Evolutionary conservation across 2,329 filamentous ascomycete genomes (phyloP).

Genomic region (Fusarium xyrophilum): DNA sequence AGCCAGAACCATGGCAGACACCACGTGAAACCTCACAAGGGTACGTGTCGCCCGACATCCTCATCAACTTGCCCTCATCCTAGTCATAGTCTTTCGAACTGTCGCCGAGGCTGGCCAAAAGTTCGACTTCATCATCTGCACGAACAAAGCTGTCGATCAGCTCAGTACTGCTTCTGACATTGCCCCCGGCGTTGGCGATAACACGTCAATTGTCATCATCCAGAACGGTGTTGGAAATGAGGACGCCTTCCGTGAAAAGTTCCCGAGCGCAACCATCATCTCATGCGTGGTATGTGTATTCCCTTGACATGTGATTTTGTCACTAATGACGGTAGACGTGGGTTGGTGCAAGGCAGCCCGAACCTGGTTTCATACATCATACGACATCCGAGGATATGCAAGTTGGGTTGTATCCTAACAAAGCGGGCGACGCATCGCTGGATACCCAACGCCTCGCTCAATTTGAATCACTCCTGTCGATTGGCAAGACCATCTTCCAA

Average conservation of each 20-base stretch:
- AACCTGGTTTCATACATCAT: constrained; percentile 58
- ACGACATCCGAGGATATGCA: constrained; percentile 61
- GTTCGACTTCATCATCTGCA: constrained; percentile 36
- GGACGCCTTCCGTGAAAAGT: constrained; percentile 56
- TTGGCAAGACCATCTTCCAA: constrained; percentile 54
- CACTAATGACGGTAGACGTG: constrained; percentile 48
- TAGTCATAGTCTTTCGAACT: constrained; percentile 8
- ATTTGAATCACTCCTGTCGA: constrained; percentile 51
- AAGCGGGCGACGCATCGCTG: constrained; percentile 25
- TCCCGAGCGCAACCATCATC: constrained; percentile 60
- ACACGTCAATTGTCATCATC: constrained; percentile 63
- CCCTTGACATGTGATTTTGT: neutral
- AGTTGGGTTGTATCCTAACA: constrained; percentile 59
- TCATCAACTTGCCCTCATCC: neutral
- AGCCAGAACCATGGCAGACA: constrained; percentile 64
- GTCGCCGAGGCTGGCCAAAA: constrained; percentile 14
- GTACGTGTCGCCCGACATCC: constrained; percentile 29
- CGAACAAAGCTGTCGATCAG: constrained; percentile 36
- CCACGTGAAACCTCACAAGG: constrained; percentile 54
- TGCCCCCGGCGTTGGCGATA: constrained; percentile 46
- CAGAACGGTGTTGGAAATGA: constrained; percentile 70
- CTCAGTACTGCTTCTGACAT: constrained; percentile 30
- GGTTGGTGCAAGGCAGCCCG: constrained; percentile 59
- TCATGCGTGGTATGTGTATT: constrained; percentile 57
- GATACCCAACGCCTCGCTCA: constrained; percentile 50